A percentile compares a stretch with the other conserved stretches of the same genome.
These are phyloP conservation scores for Fusarium cicatricum DNA, from an alignment of 2,329 filamentous ascomycete genomes.

Conservation along the genomic window DNA sequence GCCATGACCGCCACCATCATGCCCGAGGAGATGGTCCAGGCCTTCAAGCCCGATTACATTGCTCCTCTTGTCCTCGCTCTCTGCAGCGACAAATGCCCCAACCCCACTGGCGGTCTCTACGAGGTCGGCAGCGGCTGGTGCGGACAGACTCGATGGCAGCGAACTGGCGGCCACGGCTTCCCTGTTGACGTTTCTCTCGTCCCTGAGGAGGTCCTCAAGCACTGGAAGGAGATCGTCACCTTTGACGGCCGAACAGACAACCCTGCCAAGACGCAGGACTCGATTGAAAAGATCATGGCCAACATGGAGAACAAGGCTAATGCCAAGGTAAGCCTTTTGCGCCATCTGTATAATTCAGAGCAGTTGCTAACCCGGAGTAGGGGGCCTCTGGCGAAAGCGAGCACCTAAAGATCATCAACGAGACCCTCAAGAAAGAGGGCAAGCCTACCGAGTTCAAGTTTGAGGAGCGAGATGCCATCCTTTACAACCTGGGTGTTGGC, in stretches of 20 bases:
- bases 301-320: slow-evolving; percentile 83
- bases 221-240: slow-evolving; percentile 81
- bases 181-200: slow-evolving; percentile 83
- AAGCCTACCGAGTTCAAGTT: slow-evolving; percentile 80
- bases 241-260: slow-evolving; percentile 91
- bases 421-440: slow-evolving; percentile 75
- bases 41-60: slow-evolving; percentile 99
- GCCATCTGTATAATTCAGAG: background rate
- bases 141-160: slow-evolving; percentile 93
- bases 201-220: slow-evolving; percentile 81
- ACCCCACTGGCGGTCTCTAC: slow-evolving; percentile 86
- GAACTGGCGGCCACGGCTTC: slow-evolving; percentile 89
- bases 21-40: slow-evolving; percentile 97
- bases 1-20: slow-evolving; percentile 93
- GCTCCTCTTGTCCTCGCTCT: slow-evolving; percentile 91
- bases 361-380: slow-evolving; percentile 34
- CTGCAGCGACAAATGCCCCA: slow-evolving; percentile 83
- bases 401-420: slow-evolving; percentile 77
- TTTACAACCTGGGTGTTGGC: slow-evolving; percentile 95
- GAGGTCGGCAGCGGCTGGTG: slow-evolving; percentile 97
- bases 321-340: slow-evolving; percentile 64
- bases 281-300: slow-evolving; percentile 76
- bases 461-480: slow-evolving; percentile 85
- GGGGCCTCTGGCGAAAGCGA: slow-evolving; percentile 60
- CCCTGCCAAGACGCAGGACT: slow-evolving; percentile 80